Conservation (phyloP, 1,284 basidiomycete genomes). For the Porogramme epimiltina region DNA sequence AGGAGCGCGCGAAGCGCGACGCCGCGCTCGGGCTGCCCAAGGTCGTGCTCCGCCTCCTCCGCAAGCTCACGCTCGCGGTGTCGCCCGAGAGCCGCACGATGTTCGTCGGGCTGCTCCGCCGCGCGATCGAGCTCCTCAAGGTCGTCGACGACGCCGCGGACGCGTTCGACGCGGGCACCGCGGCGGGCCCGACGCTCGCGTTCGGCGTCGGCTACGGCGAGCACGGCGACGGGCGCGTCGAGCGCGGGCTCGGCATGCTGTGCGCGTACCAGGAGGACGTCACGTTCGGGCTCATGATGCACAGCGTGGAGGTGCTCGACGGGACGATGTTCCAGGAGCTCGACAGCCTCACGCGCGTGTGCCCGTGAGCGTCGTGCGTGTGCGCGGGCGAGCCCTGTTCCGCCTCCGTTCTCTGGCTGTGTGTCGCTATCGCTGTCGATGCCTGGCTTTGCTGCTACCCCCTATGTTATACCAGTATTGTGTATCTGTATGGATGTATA, state of each 20-base stretch:
- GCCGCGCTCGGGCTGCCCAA: slow-evolving; percentile 59
- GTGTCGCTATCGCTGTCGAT: slow-evolving; percentile 8
- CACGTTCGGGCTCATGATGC: slow-evolving; percentile 67
- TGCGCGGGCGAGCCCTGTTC: not conserved
- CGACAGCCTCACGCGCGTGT: slow-evolving; percentile 66
- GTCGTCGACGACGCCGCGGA: slow-evolving; percentile 82
- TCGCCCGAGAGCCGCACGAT: slow-evolving; percentile 50
- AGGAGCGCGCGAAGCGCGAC: slow-evolving; percentile 67
- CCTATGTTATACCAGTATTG: slow-evolving; percentile 23
- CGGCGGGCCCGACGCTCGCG: slow-evolving; percentile 52
- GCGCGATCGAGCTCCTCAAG: slow-evolving; percentile 84
- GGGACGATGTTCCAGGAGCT: slow-evolving; percentile 71
- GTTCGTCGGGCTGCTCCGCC: slow-evolving; percentile 68
- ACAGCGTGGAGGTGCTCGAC: slow-evolving; percentile 64
- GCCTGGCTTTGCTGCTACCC: slow-evolving; percentile 4
- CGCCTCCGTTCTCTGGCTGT: not conserved
- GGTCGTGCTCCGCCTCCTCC: slow-evolving; percentile 67
- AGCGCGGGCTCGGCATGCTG: slow-evolving; percentile 74
- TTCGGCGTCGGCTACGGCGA: slow-evolving; percentile 82
- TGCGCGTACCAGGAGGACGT: slow-evolving; percentile 70
- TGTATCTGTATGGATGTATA: slow-evolving; percentile 25
- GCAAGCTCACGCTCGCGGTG: slow-evolving; percentile 53
- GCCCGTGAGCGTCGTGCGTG: slow-evolving; percentile 8
- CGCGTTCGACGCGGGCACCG: slow-evolving; percentile 61
- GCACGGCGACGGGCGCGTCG: slow-evolving; percentile 61